Evolutionary conservation across 2,329 filamentous ascomycete species (phyloP).

Genomic region (Trichoderma sp.): DNA sequence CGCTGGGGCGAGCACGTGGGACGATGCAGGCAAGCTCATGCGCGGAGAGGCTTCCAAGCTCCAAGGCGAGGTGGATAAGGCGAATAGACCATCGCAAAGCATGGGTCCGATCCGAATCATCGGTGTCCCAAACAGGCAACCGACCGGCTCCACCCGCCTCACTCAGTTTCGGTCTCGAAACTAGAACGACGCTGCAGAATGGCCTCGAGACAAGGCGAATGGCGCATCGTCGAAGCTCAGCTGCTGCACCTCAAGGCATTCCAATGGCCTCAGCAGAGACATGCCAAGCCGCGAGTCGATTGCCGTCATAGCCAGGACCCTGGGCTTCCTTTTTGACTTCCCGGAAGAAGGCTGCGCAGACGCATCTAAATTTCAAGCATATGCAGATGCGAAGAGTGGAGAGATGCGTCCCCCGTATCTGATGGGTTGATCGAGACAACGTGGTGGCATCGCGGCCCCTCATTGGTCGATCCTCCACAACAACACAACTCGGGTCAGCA

Average conservation of each 20-base stretch:
- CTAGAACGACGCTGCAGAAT: not conserved
- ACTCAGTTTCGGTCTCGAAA: constrained; percentile 15
- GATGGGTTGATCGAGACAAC: constrained; percentile 12
- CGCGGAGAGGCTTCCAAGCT: constrained; percentile 3
- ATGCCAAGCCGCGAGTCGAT: not conserved
- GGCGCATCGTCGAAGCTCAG: not conserved
- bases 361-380: constrained; percentile 17
- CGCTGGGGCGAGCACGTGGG: constrained; percentile 12
- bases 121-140: constrained; percentile 20
- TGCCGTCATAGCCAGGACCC: constrained; percentile 1
- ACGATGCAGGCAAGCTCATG: constrained; percentile 14
- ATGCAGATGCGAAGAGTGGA: constrained; percentile 4
- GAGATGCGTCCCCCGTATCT: constrained; percentile 6
- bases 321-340: not conserved
- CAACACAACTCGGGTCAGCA: not conserved
- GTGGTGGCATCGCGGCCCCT: constrained; percentile 3
- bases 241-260: not conserved
- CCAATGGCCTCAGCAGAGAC: not conserved
- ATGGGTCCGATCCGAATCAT: constrained; percentile 3
- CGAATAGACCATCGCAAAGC: not conserved
- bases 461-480: constrained; percentile 20
- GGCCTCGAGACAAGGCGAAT: not conserved
- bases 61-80: not conserved
- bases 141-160: not conserved
- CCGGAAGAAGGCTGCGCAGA: not conserved